A percentile compares a stretch with the other conserved stretches of the same genome.
These are phyloP conservation scores for Colletotrichum phormii DNA, from an alignment of 2,329 filamentous ascomycete genomes.

Conservation along the genomic window DNA sequence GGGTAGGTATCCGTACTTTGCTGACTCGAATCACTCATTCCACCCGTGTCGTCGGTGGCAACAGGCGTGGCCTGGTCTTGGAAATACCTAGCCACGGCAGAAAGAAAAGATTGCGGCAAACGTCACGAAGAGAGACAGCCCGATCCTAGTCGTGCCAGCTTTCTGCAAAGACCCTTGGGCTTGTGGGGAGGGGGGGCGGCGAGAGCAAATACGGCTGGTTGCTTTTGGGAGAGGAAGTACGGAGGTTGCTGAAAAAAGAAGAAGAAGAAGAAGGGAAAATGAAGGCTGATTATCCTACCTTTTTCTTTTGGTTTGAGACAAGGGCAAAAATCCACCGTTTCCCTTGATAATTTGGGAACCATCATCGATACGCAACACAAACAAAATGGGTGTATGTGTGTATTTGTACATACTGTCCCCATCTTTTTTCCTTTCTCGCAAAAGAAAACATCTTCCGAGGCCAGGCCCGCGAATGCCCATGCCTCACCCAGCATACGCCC, in stretches of 20 bases:
- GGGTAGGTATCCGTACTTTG: not conserved
- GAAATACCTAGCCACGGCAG: not conserved
- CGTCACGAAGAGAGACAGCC: not conserved
- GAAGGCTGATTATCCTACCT: not conserved
- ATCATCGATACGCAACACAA: constrained; percentile 12
- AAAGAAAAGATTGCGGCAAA: not conserved
- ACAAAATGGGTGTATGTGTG: too few species aligned
- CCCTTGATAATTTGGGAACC: not conserved
- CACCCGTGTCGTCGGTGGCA: constrained; percentile 16
- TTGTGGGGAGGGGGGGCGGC: not conserved
- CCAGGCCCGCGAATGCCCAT: not conserved
- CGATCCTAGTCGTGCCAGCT: too few species aligned
- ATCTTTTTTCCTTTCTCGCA: not conserved
- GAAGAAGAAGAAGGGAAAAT: not conserved
- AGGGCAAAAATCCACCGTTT: not conserved
- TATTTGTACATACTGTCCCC: not conserved
- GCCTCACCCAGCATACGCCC: not conserved
- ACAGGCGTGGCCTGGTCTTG: not conserved
- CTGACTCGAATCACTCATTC: constrained; percentile 26
- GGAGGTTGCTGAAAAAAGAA: too few species aligned
- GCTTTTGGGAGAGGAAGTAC: constrained; percentile 9
- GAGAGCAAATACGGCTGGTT: not conserved
- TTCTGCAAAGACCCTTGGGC: not conserved
- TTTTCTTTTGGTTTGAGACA: constrained; percentile 21
- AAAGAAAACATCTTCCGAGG: constrained; percentile 31